A percentile compares a stretch with the other conserved stretches of the same genome.
phyloP scores from a whole-genome alignment of 2,329 filamentous ascomycete species.

The Clonostachys chloroleuca region DNA sequence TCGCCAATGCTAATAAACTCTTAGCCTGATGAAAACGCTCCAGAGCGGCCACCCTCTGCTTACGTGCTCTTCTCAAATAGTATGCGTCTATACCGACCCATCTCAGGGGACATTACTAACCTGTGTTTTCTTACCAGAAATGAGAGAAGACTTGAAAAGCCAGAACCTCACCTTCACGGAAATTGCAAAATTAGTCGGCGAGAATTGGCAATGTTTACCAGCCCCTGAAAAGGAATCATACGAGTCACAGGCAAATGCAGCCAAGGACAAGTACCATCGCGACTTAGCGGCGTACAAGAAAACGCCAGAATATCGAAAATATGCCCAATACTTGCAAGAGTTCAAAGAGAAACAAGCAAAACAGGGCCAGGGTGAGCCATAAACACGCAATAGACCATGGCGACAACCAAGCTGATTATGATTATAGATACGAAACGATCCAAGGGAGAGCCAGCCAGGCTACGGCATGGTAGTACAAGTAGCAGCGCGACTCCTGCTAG shows the following conservation, averaged over 20 bases:
- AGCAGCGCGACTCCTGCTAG: conserved; percentile 27
- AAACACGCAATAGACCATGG: background rate
- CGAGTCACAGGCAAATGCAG: conserved; percentile 65
- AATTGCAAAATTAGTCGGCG: conserved; percentile 77
- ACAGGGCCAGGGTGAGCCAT: conserved; percentile 45
- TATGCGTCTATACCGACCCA: conserved; percentile 29
- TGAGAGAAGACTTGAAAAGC: conserved; percentile 73
- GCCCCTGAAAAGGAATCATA: conserved; percentile 65
- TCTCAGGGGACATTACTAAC: too few species aligned
- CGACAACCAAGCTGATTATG: conserved; percentile 3
- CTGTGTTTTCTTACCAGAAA: conserved; percentile 40
- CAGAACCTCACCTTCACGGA: conserved; percentile 77
- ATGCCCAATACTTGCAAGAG: conserved; percentile 68
- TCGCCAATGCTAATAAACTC: background rate
- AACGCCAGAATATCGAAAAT: conserved; percentile 63
- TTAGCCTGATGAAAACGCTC: conserved; percentile 73
- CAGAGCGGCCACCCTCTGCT: conserved; percentile 74
- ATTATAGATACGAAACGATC: conserved; percentile 33
- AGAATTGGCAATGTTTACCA: conserved; percentile 73
- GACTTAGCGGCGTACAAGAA: conserved; percentile 74
- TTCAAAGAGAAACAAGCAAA: conserved; percentile 71
- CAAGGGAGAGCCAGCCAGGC: conserved; percentile 35
- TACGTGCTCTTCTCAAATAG: conserved; percentile 86
- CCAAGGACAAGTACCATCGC: conserved; percentile 74
- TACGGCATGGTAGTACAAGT: conserved; percentile 31